Percentiles rank a stretch among this genome's conserved stretches.
Conservation (phyloP, 129 eudicot species). For the Heracleum sosnowskyi region DNA sequence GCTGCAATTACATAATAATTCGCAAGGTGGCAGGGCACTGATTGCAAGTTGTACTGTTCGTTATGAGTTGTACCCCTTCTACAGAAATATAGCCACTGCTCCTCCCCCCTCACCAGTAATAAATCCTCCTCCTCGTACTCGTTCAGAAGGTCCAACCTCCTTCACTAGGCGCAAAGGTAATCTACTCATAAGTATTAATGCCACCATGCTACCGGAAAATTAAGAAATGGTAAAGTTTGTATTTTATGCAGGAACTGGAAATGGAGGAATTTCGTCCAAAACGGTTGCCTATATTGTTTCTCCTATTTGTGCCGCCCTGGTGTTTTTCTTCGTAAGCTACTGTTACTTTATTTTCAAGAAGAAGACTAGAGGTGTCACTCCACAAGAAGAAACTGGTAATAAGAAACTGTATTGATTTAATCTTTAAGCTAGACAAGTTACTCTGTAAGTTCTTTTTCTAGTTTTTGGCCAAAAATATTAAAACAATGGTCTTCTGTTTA, state of each 20-base stretch:
- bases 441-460: background rate
- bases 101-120: slow-evolving; percentile 6
- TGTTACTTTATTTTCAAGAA: background rate
- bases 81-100: slow-evolving; percentile 14
- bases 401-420: background rate
- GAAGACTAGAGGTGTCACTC: background rate
- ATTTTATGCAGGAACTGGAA: slow-evolving; percentile 14
- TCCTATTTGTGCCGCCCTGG: background rate
- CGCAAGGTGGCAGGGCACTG: slow-evolving; percentile 14
- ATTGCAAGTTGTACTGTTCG: slow-evolving; percentile 18
- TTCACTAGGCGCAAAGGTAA: background rate
- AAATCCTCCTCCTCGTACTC: background rate
- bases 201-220: background rate
- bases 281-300: slow-evolving; percentile 3
- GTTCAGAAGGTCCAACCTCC: background rate
- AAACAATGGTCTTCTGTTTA: background rate
- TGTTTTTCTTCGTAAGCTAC: slow-evolving; percentile 2
- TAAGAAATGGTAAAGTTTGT: background rate
- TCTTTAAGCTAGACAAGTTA: background rate
- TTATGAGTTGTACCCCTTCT: slow-evolving; percentile 27
- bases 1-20: background rate
- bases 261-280: slow-evolving; percentile 15
- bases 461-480: background rate
- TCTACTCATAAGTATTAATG: background rate
- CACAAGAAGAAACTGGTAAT: slow-evolving; percentile 3